Base-by-base conservation (phyloP, 1,284 basidiomycete species). In the Inonotus hispidus region DNA sequence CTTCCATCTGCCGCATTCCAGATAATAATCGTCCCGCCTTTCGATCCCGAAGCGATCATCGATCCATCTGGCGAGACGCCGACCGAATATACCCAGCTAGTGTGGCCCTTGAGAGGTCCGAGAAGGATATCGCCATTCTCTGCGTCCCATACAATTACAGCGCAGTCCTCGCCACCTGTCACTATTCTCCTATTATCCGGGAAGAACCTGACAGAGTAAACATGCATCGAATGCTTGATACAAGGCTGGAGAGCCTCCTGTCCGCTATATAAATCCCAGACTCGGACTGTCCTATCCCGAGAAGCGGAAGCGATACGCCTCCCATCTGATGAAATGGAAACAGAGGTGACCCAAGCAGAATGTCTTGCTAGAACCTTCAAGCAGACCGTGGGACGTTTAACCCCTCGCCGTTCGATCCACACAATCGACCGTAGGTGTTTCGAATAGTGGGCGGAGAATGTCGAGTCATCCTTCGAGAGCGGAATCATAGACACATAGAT, bases 61-160 rank as follows among this genome's bases (percentile, higher is more conserved):
- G 11, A 37, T 41, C 62, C 41, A n/a, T 63, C 62, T 11, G 59
- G 58, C 2, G 59, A 46, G 35, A 63, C 60, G 37, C 37, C 37
- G 1, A 63, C 59, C 4, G 39, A 47, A 1, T 21, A 8, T 19
- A 47, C 46, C 8, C 6, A 13, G 7, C 19, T 14, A 23, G 46
- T 21, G 23, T 47, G 46, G 7, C 46, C 46, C 25, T 47, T 65
- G 57, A 78, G 72, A 14, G 72, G 66, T 55, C 72, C 69, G 52
- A 65, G 25, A 14, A 23, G 10, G 4, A 47, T 4, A 6, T 13
- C 39, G 21, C 37, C 37, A 25, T 13, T 47, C 46, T 21, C 19
- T 7, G 46, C 46, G 23, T 52, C 29, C 58, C 58, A 59, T 6
- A 59, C 47, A 11, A n/a, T 19, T 6, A 52, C 38, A n/a, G 58